These are phyloP conservation scores for Aureobasidium melanogenum DNA, from an alignment of 2,329 filamentous ascomycete species.

Conservation along the genomic window DNA sequence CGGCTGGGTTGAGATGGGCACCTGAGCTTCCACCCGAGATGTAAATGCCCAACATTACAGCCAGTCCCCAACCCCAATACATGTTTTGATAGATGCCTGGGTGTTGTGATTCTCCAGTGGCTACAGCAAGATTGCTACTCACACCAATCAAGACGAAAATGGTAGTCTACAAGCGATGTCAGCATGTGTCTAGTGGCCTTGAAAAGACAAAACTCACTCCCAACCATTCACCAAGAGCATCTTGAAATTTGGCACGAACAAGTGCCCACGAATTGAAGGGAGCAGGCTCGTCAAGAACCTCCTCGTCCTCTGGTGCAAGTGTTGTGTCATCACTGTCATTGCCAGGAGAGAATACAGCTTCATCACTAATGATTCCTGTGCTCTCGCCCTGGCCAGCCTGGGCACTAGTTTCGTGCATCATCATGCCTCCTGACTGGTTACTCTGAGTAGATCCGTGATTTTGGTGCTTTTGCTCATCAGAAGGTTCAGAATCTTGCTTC, in stretches of 20 bases:
- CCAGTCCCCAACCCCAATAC: constrained; percentile 43
- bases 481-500: not conserved
- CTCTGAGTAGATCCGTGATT: not conserved
- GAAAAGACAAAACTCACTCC: constrained; percentile 20
- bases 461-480: not conserved
- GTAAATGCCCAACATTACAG: constrained; percentile 40
- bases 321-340: constrained; percentile 4
- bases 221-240: constrained; percentile 54
- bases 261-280: constrained; percentile 43
- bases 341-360: not conserved
- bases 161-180: constrained; percentile 25
- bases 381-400: not conserved
- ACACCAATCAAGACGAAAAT: constrained; percentile 19
- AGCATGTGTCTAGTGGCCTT: not conserved
- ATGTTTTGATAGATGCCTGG: constrained; percentile 17
- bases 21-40: constrained; percentile 38
- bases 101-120: constrained; percentile 29
- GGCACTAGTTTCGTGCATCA: not conserved
- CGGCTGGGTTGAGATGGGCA: constrained; percentile 39
- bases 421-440: not conserved
- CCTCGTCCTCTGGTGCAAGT: constrained; percentile 9
- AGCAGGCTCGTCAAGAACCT: constrained; percentile 11
- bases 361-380: not conserved
- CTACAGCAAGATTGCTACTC: constrained; percentile 25
- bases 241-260: constrained; percentile 43